Evolutionary conservation across 305 asterid genomes (phyloP).

Genomic region (Plantago lanceolata): DNA sequence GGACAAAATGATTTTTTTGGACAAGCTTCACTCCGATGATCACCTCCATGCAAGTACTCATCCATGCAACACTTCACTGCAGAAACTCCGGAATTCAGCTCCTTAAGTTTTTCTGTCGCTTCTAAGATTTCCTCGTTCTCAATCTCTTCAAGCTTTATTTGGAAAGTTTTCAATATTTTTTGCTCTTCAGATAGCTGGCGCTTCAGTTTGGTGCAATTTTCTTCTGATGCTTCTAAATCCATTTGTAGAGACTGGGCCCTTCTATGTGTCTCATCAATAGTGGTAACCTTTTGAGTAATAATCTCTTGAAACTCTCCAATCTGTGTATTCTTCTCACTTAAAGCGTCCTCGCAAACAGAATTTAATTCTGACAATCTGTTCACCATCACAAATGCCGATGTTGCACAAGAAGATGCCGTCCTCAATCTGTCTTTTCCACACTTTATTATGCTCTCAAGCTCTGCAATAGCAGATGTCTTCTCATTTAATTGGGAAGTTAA

Average conservation of each 20-base stretch:
- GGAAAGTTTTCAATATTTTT: slow-evolving; percentile 32
- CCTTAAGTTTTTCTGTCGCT: slow-evolving; percentile 56
- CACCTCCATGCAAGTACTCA: slow-evolving; percentile 34
- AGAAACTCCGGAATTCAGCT: slow-evolving; percentile 57
- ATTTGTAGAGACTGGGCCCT: slow-evolving; percentile 44
- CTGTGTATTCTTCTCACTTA: slow-evolving; percentile 43
- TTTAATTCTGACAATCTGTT: slow-evolving; percentile 69
- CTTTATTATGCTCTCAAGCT: slow-evolving; percentile 48
- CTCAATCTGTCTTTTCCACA: slow-evolving; percentile 52
- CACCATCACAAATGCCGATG: slow-evolving; percentile 69
- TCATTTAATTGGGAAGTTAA: slow-evolving; percentile 49
- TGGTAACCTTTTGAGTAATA: slow-evolving; percentile 34
- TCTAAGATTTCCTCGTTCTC: slow-evolving; percentile 48
- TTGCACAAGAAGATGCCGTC: slow-evolving; percentile 65
- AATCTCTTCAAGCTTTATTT: slow-evolving; percentile 43
- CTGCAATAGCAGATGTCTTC: slow-evolving; percentile 38
- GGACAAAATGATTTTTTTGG: slow-evolving; percentile 25
- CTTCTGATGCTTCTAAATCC: slow-evolving; percentile 46
- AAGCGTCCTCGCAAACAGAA: slow-evolving; percentile 37
- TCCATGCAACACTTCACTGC: slow-evolving; percentile 50
- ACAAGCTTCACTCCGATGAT: slow-evolving; percentile 27
- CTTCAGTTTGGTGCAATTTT: slow-evolving; percentile 38
- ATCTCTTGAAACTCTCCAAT: slow-evolving; percentile 39
- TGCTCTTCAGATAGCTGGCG: slow-evolving; percentile 49
- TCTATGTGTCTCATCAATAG: slow-evolving; percentile 40